Evolutionary conservation across 2,329 filamentous ascomycete species (phyloP).

Genomic region (Penicillium paneum): DNA sequence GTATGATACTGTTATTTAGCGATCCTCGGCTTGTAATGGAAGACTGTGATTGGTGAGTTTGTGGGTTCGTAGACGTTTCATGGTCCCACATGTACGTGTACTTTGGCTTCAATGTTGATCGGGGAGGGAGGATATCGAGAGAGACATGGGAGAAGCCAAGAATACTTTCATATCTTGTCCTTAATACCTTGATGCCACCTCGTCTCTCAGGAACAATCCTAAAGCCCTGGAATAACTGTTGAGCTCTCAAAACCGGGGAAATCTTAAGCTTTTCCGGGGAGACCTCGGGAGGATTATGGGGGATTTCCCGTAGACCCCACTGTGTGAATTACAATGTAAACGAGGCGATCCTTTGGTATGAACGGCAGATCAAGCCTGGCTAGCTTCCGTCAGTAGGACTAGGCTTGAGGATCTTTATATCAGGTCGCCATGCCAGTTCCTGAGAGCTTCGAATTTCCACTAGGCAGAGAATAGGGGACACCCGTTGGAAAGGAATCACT

Average conservation of each 20-base stretch:
- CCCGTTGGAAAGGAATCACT: not conserved
- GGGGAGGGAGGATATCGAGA: not conserved
- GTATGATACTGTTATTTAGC: slow-evolving; percentile 30
- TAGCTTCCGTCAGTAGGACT: slow-evolving; percentile 24
- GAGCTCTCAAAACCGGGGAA: slow-evolving; percentile 4
- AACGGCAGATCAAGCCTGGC: slow-evolving; percentile 25
- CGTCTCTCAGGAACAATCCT: not conserved
- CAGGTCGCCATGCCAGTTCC: not conserved
- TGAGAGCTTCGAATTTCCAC: not conserved
- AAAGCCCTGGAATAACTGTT: not conserved
- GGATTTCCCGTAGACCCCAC: slow-evolving; percentile 5
- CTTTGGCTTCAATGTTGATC: not conserved
- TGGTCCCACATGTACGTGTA: not conserved
- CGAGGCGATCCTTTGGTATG: not conserved
- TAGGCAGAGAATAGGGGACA: not conserved
- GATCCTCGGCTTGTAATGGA: slow-evolving; percentile 19
- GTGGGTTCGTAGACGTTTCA: not conserved
- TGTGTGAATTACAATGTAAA: slow-evolving; percentile 1
- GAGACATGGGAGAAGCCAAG: not conserved
- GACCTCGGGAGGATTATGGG: not conserved
- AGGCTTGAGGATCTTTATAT: slow-evolving; percentile 8
- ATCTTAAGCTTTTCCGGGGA: not conserved
- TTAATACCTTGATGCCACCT: not conserved
- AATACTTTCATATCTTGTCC: too few relatives aligned
- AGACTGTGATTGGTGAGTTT: not conserved